Evolutionary conservation across 805 yeast genomes (phyloP), one percentile per base, ranked within the genome.

Genomic region (Kuraishia piskuri): DNA sequence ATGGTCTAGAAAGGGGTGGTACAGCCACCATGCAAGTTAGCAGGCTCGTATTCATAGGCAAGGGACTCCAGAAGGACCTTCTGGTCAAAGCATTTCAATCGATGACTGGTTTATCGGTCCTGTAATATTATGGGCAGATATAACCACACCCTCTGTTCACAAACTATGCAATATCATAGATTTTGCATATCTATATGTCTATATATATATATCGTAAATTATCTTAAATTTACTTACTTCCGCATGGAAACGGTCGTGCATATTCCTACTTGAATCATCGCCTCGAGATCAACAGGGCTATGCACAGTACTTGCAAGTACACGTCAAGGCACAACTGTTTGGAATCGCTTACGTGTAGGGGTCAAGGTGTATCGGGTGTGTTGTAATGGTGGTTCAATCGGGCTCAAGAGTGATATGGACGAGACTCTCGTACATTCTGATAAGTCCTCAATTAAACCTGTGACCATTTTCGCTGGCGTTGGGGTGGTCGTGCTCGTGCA

Each of bases 41-140:
- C 22, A 53, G 67, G 53, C 52, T 68, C 20, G 71, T 68, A 19
- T 46, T 68, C n/a, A 68, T 68, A 21, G 72, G 72, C 1, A 67
- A 65, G 50, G 50, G 58, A 31, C 49, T 67, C 23, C 56, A 55
- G 19, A 12, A 31, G 7, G 57, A 52, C 1, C 14, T 22, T 1
- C 23, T 65, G 48, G 51, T 12, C 22, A n/a, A 22, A 17, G 23
- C 6, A 25, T 48, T 48, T 17, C 19, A n/a, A 23, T 12, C 24
- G 21, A 17, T 24, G 17, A 48, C 50, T 9, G 50, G 40, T 4
- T 23, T 48, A 12, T 31, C 50, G 10, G 23, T 22, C 20, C 9
- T 10, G 9, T 4, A 31, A 31, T 31, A 10, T 12, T 10, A 10
- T 3, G 14, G 3, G n/a, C n/a, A n/a, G n/a, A n/a, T n/a, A n/a